Evolutionary conservation across 768 basidiomycete genomes (phyloP).

Genomic region (Lactarius psammicola): DNA sequence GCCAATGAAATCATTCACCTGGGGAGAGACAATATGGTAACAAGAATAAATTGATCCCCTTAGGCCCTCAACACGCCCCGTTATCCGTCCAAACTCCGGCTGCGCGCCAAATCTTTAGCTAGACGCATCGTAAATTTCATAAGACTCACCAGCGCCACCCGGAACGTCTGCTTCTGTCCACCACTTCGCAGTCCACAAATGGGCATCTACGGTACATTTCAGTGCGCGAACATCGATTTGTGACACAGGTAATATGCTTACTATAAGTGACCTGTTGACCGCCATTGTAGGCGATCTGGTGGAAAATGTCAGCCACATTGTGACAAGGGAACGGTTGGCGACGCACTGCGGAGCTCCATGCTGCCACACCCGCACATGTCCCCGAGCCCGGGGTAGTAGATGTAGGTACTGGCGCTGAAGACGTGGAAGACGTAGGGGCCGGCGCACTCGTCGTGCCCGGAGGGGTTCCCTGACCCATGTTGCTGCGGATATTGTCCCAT

Average conservation of each 20-base stretch:
- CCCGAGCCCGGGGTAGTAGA: slow-evolving; percentile 34
- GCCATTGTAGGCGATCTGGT: slow-evolving; percentile 45
- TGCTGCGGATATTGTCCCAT: slow-evolving; percentile 67
- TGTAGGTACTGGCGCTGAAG: slow-evolving; percentile 31
- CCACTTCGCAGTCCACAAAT: slow-evolving; percentile 62
- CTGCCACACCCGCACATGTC: slow-evolving; percentile 43
- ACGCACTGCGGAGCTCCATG: slow-evolving; percentile 49
- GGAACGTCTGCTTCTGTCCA: slow-evolving; percentile 61
- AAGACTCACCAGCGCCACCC: slow-evolving; percentile 46
- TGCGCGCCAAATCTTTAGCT: slow-evolving; percentile 30
- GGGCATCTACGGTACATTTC: slow-evolving; percentile 37
- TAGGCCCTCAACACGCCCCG: slow-evolving; percentile 42
- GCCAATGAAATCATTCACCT: background rate
- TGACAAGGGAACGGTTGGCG: background rate
- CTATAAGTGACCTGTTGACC: slow-evolving; percentile 48
- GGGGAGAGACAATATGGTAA: background rate
- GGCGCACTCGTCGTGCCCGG: slow-evolving; percentile 1
- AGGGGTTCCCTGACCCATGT: slow-evolving; percentile 46
- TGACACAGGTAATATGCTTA: slow-evolving; percentile 31
- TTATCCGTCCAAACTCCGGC: slow-evolving; percentile 56
- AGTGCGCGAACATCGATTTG: background rate
- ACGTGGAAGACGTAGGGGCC: slow-evolving; percentile 27
- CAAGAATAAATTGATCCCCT: background rate
- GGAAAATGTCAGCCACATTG: slow-evolving; percentile 4
- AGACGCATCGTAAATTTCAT: background rate